Conservation (phyloP, 768 basidiomycete genomes). For the Rhodocollybia butyracea region DNA sequence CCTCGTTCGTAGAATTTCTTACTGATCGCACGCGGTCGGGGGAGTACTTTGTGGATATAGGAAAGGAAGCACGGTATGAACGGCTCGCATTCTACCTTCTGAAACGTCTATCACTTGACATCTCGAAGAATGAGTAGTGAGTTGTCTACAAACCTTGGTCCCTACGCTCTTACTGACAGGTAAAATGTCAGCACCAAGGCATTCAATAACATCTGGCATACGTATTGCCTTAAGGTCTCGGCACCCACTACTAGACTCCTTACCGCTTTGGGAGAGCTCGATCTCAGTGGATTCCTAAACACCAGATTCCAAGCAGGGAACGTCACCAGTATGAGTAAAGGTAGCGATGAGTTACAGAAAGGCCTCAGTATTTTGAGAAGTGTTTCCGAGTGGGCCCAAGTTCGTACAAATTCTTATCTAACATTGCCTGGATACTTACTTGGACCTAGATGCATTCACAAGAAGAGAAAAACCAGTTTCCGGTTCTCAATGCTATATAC, state of each 20-base stretch:
- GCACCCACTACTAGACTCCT: not conserved
- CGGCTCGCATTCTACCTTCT: not conserved
- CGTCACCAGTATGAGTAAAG: not conserved
- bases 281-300: not conserved
- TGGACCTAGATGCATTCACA: not conserved
- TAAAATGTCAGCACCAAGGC: too few species aligned
- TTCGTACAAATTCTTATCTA: not conserved
- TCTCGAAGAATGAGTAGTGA: not conserved
- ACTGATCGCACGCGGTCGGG: constrained; percentile 25
- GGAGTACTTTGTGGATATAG: constrained; percentile 23
- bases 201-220: not conserved
- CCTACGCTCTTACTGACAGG: too few species aligned
- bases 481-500: not conserved
- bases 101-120: not conserved
- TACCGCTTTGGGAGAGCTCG: not conserved
- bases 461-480: not conserved
- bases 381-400: not conserved
- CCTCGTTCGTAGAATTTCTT: constrained; percentile 31
- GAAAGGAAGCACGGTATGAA: not conserved
- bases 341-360: not conserved
- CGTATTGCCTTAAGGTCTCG: not conserved
- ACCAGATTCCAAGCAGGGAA: not conserved
- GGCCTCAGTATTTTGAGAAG: not conserved
- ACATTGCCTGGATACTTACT: not conserved
- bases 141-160: not conserved